Evolutionary conservation across 2,329 filamentous ascomycete genomes (phyloP).

Genomic region (Cladosporium sp.): DNA sequence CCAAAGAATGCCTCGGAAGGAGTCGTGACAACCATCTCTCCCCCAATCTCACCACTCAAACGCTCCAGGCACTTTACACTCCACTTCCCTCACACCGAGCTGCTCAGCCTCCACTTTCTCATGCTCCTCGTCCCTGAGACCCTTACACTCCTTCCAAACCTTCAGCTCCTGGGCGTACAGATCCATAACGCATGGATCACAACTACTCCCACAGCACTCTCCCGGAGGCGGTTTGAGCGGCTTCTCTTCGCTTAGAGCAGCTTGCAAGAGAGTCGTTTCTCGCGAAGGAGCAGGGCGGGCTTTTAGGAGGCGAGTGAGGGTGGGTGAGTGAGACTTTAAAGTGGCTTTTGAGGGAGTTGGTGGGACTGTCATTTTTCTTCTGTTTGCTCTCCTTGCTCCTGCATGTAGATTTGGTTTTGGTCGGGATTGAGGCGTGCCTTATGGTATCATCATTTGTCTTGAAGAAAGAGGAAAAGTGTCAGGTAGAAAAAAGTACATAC

Average conservation of each 20-base stretch:
- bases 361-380: not conserved
- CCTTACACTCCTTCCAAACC: slow-evolving; percentile 15
- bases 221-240: slow-evolving; percentile 14
- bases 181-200: slow-evolving; percentile 17
- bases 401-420: too few species aligned
- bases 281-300: slow-evolving; percentile 12
- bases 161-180: slow-evolving; percentile 14
- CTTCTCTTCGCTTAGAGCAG: not conserved
- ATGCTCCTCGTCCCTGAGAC: slow-evolving; percentile 7
- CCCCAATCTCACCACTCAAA: slow-evolving; percentile 3
- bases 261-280: not conserved
- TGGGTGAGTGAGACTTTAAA: slow-evolving; percentile 10
- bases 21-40: too few species aligned
- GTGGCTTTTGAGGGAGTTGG: not conserved
- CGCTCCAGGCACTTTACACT: not conserved
- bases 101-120: not conserved
- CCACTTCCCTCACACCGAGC: not conserved
- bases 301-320: slow-evolving; percentile 10
- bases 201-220: slow-evolving; percentile 17
- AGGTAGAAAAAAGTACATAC: too few species aligned
- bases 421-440: too few species aligned
- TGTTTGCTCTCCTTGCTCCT: too few species aligned
- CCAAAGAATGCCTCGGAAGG: too few species aligned
- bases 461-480: too few species aligned
- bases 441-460: too few species aligned